Percentiles rank a stretch among this genome's conserved stretches.
Conservation (phyloP, 768 basidiomycete genomes). For the Leucocoprinus birnbaumii region DNA sequence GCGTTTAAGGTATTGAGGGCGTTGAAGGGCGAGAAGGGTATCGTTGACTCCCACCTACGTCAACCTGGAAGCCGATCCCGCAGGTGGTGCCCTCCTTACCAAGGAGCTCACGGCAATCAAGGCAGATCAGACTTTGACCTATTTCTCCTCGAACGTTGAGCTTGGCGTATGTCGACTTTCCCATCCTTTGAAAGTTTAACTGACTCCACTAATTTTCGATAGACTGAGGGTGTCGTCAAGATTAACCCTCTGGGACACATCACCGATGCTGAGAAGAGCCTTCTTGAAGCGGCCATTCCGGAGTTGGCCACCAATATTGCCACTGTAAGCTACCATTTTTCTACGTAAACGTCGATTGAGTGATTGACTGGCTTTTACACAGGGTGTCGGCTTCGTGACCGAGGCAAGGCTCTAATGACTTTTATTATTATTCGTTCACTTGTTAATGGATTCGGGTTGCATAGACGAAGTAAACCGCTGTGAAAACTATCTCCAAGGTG, state of each 20-base stretch:
- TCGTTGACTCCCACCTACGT: constrained; percentile 85
- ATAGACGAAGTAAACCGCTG: not conserved
- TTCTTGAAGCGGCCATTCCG: constrained; percentile 77
- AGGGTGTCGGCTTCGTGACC: constrained; percentile 35
- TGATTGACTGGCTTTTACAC: not conserved
- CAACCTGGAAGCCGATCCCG: constrained; percentile 66
- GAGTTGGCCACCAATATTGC: constrained; percentile 76
- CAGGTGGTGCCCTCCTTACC: constrained; percentile 70
- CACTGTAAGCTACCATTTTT: constrained; percentile 41
- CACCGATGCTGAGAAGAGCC: constrained; percentile 66
- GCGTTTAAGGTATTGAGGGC: constrained; percentile 81
- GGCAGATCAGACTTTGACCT: constrained; percentile 73
- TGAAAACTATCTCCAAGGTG: not conserved
- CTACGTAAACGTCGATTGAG: not conserved
- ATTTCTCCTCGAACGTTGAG: constrained; percentile 87
- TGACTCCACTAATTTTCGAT: not conserved
- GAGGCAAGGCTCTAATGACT: constrained; percentile 21
- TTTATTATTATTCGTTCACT: not conserved
- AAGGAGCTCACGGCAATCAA: too few relatives aligned
- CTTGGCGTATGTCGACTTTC: constrained; percentile 64
- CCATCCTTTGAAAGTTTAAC: too few relatives aligned
- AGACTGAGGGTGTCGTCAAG: constrained; percentile 81
- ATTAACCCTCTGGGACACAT: constrained; percentile 80
- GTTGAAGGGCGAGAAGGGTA: constrained; percentile 82
- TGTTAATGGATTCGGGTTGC: not conserved